Evolutionary conservation across 805 yeast genomes (phyloP).

Genomic region (Wickerhamiella nectarea): DNA sequence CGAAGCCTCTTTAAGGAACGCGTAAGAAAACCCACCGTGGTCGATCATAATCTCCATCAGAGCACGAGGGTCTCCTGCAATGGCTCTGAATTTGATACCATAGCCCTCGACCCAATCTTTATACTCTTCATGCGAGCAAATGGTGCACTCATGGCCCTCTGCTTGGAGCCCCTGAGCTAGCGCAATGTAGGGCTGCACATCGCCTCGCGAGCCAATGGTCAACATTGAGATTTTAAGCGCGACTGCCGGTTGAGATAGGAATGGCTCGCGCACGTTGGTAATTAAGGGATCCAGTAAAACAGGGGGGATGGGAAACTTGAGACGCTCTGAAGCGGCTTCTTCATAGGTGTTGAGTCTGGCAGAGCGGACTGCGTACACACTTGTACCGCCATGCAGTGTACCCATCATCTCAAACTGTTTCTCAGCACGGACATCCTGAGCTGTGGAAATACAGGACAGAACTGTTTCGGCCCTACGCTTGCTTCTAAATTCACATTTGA

Average conservation of each 20-base stretch:
- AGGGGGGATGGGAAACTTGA: slow-evolving; percentile 17
- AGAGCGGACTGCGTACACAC: slow-evolving; percentile 12
- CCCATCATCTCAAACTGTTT: slow-evolving; percentile 9
- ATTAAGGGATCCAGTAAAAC: slow-evolving; percentile 18
- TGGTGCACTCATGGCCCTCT: slow-evolving; percentile 76
- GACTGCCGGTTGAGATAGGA: slow-evolving; percentile 37
- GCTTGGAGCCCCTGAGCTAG: slow-evolving; percentile 60
- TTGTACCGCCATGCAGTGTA: not conserved
- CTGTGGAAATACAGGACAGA: not conserved
- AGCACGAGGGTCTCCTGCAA: slow-evolving; percentile 90
- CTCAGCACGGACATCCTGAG: not conserved
- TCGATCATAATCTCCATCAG: slow-evolving; percentile 85
- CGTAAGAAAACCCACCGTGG: slow-evolving; percentile 75
- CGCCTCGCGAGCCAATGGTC: slow-evolving; percentile 93
- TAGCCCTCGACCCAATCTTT: slow-evolving; percentile 55
- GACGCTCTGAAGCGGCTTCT: slow-evolving; percentile 9
- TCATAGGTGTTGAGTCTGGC: slow-evolving; percentile 19
- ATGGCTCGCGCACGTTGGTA: slow-evolving; percentile 13
- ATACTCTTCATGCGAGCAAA: slow-evolving; percentile 79
- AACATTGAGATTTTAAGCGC: slow-evolving; percentile 50
- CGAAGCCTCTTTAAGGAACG: slow-evolving; percentile 73
- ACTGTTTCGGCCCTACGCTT: not conserved
- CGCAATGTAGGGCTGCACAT: slow-evolving; percentile 92
- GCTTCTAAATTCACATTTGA: slow-evolving; percentile 51
- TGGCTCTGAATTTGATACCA: slow-evolving; percentile 52